Evolutionary conservation across 2,329 filamentous ascomycete species (phyloP).

Genomic region (Aspergillus pseudoterreus): DNA sequence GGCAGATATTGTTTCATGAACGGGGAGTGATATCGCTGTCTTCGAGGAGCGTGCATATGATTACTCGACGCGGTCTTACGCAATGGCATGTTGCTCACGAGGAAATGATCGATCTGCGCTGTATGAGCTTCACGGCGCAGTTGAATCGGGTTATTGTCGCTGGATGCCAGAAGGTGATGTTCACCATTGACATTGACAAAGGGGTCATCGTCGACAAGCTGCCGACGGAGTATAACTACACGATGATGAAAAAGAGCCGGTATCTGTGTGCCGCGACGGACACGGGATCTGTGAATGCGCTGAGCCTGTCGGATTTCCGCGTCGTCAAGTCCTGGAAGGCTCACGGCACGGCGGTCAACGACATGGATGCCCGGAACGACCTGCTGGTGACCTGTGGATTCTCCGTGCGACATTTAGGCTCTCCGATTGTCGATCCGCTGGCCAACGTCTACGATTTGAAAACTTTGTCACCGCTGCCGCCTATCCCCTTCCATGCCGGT

Average conservation of each 20-base stretch:
- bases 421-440: conserved; percentile 82
- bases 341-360: conserved; percentile 82
- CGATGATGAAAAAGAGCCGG: conserved; percentile 81
- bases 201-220: conserved; percentile 70
- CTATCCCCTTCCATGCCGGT: conserved; percentile 86
- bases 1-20: conserved; percentile 87
- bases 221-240: conserved; percentile 72
- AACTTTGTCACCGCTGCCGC: conserved; percentile 79
- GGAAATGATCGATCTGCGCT: conserved; percentile 81
- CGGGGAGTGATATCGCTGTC: conserved; percentile 86
- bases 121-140: conserved; percentile 93
- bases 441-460: conserved; percentile 96
- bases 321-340: conserved; percentile 87
- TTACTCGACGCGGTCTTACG: conserved; percentile 73
- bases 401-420: conserved; percentile 74
- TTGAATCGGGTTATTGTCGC: conserved; percentile 82
- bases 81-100: conserved; percentile 82
- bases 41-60: conserved; percentile 79
- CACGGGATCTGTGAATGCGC: conserved; percentile 75
- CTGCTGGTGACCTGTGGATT: conserved; percentile 94
- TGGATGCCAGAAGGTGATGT: conserved; percentile 81
- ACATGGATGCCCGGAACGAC: conserved; percentile 96
- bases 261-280: conserved; percentile 90
- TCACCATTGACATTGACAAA: conserved; percentile 69
- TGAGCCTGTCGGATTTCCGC: conserved; percentile 74